A percentile compares a stretch with the other conserved stretches of the same genome.
phyloP scores from a whole-genome alignment of 345 rosid genomes.

The Brassica napus region Da-Ae NC_063447.1:2887501-2888000 shows the following conservation, averaged over 20 bases:
- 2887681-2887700: slow-evolving; percentile 44
- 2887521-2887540: slow-evolving; percentile 38
- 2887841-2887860: too few relatives aligned
- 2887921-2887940: slow-evolving; percentile 44
- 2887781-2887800: slow-evolving; percentile 1
- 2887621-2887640: slow-evolving; percentile 41
- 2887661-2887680: slow-evolving; percentile 47
- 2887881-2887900: neutral
- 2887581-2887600: slow-evolving; percentile 50
- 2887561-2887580: slow-evolving; percentile 44
- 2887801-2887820: neutral
- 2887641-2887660: slow-evolving; percentile 41
- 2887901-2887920: neutral
- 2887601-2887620: slow-evolving; percentile 51
- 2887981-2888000: slow-evolving; percentile 47
- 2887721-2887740: slow-evolving; percentile 44
- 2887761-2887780: neutral
- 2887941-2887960: slow-evolving; percentile 17
- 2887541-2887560: slow-evolving; percentile 39
- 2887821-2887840: neutral
- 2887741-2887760: slow-evolving; percentile 8
- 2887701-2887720: slow-evolving; percentile 40
- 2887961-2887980: slow-evolving; percentile 42
- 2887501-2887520: slow-evolving; percentile 48
- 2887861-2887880: too few relatives aligned